A percentile compares a stretch with the other conserved stretches of the same genome.
These are phyloP conservation scores for Fusarium sp. DNA, from an alignment of 2,329 filamentous ascomycete species.

Conservation along the genomic window DNA sequence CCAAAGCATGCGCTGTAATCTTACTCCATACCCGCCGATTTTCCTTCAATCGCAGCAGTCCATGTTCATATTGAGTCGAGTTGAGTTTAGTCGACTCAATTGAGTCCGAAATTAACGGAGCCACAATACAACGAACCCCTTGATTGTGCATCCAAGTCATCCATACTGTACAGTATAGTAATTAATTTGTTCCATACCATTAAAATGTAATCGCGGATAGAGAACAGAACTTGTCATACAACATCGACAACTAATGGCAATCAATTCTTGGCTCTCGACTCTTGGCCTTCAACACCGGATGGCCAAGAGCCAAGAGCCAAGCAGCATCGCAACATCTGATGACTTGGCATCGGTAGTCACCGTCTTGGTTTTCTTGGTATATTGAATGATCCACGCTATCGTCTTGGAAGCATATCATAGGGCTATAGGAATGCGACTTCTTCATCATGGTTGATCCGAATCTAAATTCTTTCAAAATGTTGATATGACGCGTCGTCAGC, in stretches of 20 bases:
- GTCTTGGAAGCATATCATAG: slow-evolving; percentile 16
- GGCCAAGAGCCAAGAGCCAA: slow-evolving; percentile 29
- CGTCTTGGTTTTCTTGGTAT: slow-evolving; percentile 34
- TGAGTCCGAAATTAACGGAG: slow-evolving; percentile 31
- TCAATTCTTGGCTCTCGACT: slow-evolving; percentile 3
- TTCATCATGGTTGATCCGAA: slow-evolving; percentile 10
- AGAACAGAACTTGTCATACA: not conserved
- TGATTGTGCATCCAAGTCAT: slow-evolving; percentile 34
- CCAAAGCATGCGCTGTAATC: slow-evolving; percentile 32
- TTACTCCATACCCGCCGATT: slow-evolving; percentile 36
- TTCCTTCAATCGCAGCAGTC: slow-evolving; percentile 11
- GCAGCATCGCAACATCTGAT: slow-evolving; percentile 8
- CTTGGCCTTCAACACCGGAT: not conserved
- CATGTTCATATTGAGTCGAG: not conserved
- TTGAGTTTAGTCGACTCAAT: not conserved
- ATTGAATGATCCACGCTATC: slow-evolving; percentile 25
- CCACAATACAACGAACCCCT: slow-evolving; percentile 23
- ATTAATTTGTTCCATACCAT: not conserved
- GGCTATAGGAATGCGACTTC: slow-evolving; percentile 9
- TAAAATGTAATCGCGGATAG: slow-evolving; percentile 12
- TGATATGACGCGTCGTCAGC: slow-evolving; percentile 26
- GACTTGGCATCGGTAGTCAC: slow-evolving; percentile 32
- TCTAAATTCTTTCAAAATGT: not conserved
- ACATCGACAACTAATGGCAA: not conserved
- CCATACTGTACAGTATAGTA: slow-evolving; percentile 8